These are phyloP conservation scores for Fusarium tuaranense DNA, from an alignment of 2,329 filamentous ascomycete species.

Conservation along the genomic window DNA sequence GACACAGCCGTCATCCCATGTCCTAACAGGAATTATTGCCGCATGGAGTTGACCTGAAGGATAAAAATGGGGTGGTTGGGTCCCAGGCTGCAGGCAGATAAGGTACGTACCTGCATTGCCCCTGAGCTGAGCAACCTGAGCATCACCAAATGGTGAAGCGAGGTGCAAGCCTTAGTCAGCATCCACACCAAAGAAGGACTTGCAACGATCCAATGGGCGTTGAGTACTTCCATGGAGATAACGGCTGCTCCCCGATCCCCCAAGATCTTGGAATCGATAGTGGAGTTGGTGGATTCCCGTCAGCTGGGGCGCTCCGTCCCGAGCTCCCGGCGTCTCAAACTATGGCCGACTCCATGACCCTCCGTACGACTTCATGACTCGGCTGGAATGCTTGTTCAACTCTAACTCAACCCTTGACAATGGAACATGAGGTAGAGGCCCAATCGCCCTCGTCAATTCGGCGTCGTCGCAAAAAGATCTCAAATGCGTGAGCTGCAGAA, in stretches of 20 bases:
- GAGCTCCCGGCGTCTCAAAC: neutral
- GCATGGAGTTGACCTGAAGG: slow-evolving; percentile 41
- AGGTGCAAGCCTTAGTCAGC: neutral
- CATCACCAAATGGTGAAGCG: neutral
- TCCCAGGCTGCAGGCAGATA: slow-evolving; percentile 25
- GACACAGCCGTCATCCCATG: neutral
- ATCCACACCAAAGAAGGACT: neutral
- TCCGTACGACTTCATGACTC: neutral
- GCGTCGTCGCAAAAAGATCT: slow-evolving; percentile 20
- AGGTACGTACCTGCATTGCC: slow-evolving; percentile 21
- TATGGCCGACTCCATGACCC: neutral
- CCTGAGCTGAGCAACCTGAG: slow-evolving; percentile 16
- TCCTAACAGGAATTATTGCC: slow-evolving; percentile 49
- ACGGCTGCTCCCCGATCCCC: neutral
- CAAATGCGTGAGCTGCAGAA: slow-evolving; percentile 15
- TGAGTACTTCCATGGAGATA: neutral
- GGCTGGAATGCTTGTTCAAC: neutral
- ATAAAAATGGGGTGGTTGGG: slow-evolving; percentile 46
- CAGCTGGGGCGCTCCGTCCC: neutral
- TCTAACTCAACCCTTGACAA: neutral
- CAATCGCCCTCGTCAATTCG: slow-evolving; percentile 1
- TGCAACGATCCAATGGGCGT: neutral
- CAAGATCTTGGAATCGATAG: neutral
- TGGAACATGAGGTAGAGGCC: neutral
- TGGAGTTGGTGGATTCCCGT: neutral